phyloP scores from a whole-genome alignment of 192 early-diverging fungal species.

The Dissophora globulifera region DNA sequence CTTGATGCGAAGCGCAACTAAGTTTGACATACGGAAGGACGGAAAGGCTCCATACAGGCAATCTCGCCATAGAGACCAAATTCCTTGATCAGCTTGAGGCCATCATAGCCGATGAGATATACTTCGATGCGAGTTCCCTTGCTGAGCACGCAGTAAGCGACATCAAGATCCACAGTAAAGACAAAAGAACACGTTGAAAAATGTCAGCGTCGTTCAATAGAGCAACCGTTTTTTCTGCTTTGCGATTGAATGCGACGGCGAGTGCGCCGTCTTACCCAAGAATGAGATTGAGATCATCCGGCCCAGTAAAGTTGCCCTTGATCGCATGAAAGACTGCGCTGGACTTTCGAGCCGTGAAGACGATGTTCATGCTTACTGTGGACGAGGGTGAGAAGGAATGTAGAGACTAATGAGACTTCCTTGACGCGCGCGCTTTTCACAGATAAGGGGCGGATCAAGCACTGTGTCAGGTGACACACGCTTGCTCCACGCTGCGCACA shows the following conservation, averaged over 20 bases:
- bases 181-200: neutral
- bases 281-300: conserved; percentile 75
- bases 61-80: conserved; percentile 79
- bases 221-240: no score
- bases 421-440: no score
- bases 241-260: neutral
- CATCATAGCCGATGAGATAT: conserved; percentile 49
- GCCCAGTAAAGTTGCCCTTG: conserved; percentile 71
- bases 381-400: neutral
- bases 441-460: no score
- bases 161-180: neutral
- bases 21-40: conserved; percentile 52
- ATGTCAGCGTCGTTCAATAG: neutral
- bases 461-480: no score
- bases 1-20: neutral
- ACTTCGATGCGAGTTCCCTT: conserved; percentile 73
- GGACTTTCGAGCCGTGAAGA: conserved; percentile 83
- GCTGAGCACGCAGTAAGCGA: conserved; percentile 24
- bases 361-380: conserved; percentile 50
- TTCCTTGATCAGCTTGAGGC: conserved; percentile 65
- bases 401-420: no score
- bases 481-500: no score
- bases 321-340: conserved; percentile 74
- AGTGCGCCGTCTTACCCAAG: conserved; percentile 63
- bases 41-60: conserved; percentile 60